These are phyloP conservation scores for Grigorovia yakushimaensis DNA, from an alignment of 805 yeast species.

Conservation along the genomic window DNA sequence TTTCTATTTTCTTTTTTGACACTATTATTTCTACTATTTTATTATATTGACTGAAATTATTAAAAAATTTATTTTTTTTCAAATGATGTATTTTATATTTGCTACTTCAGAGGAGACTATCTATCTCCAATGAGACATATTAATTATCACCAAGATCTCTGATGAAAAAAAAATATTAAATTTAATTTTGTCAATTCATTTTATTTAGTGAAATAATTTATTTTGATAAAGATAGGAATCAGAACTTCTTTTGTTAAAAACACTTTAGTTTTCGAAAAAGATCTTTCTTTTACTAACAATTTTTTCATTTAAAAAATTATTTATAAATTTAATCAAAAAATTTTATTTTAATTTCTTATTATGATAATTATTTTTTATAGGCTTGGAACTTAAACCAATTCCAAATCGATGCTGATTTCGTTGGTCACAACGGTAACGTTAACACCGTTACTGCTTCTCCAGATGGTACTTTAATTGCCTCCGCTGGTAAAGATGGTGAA, in stretches of 20 bases:
- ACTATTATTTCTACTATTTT: neutral
- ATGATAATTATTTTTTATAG: conserved; percentile 33
- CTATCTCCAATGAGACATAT: conserved; percentile 86
- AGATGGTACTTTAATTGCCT: conserved; percentile 98
- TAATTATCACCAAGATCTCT: conserved; percentile 97
- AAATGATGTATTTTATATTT: conserved; percentile 84
- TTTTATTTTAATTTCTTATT: conserved; percentile 36
- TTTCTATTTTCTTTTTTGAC: conserved; percentile 6
- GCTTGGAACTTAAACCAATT: conserved; percentile 87
- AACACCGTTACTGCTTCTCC: conserved; percentile 96
- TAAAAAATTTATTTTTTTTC: conserved; percentile 5
- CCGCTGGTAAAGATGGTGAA: conserved; percentile 99
- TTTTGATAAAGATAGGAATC: too few species aligned
- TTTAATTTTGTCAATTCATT: neutral
- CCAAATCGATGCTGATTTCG: conserved; percentile 86
- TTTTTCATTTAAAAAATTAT: neutral
- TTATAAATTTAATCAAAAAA: neutral
- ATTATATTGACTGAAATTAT: neutral
- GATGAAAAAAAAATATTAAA: conserved; percentile 33
- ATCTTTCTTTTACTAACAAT: conserved; percentile 4
- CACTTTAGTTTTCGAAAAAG: too few species aligned
- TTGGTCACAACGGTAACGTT: conserved; percentile 99
- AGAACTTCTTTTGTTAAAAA: too few species aligned
- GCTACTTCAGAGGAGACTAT: conserved; percentile 93
- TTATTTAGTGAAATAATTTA: neutral